Conservation (phyloP, 2,329 filamentous ascomycete species). For the Aspergillus novoparasiticus region DNA sequence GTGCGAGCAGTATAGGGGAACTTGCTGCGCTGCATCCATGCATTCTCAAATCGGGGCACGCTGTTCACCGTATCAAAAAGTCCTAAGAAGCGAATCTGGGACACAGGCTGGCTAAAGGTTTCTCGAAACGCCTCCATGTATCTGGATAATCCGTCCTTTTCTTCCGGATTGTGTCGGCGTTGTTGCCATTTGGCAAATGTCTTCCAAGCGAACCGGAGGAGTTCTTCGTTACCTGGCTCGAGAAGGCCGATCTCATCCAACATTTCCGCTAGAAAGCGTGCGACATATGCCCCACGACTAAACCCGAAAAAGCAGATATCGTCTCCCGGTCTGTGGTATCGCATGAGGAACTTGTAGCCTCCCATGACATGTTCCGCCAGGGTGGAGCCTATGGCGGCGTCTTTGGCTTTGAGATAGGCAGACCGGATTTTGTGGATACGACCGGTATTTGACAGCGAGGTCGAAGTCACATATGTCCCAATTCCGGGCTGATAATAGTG, state of each 20-base stretch:
- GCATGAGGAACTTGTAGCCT: slow-evolving; percentile 78
- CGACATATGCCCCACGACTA: slow-evolving; percentile 72
- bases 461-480: slow-evolving; percentile 47
- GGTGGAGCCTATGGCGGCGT: slow-evolving; percentile 76
- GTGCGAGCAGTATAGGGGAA: slow-evolving; percentile 64
- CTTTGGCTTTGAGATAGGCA: slow-evolving; percentile 48
- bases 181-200: slow-evolving; percentile 48
- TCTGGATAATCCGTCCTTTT: slow-evolving; percentile 57
- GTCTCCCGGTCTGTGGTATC: slow-evolving; percentile 64
- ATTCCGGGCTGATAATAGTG: slow-evolving; percentile 50
- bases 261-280: slow-evolving; percentile 79
- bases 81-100: slow-evolving; percentile 72
- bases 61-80: slow-evolving; percentile 83
- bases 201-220: slow-evolving; percentile 81
- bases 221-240: slow-evolving; percentile 80
- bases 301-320: slow-evolving; percentile 75
- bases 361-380: slow-evolving; percentile 83
- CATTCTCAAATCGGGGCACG: slow-evolving; percentile 73
- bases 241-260: slow-evolving; percentile 79
- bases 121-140: slow-evolving; percentile 80
- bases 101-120: slow-evolving; percentile 75
- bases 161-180: slow-evolving; percentile 27
- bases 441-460: slow-evolving; percentile 33
- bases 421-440: slow-evolving; percentile 57
- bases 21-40: slow-evolving; percentile 73